Conservation (phyloP, 768 basidiomycete genomes). For the Rubroboletus pulcherrimus region DNA sequence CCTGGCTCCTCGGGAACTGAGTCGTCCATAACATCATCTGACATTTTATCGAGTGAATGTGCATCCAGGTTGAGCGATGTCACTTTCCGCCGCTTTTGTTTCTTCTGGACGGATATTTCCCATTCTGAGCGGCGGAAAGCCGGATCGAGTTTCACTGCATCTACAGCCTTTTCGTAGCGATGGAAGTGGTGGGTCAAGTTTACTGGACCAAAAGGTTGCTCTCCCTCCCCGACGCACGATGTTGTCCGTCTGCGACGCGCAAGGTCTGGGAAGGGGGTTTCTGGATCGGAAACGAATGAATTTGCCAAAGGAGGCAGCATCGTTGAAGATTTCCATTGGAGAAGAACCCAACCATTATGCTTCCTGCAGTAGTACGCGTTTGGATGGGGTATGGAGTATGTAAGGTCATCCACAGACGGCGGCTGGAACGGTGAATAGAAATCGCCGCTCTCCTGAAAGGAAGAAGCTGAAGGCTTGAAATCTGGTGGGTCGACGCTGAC, state of each 20-base stretch:
- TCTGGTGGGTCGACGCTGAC: slow-evolving; percentile 44
- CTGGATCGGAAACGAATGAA: slow-evolving; percentile 43
- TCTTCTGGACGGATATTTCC: slow-evolving; percentile 48
- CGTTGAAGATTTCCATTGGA: slow-evolving; percentile 63
- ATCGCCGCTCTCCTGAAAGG: slow-evolving; percentile 19
- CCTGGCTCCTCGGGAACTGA: slow-evolving; percentile 38
- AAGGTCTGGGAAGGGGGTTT: slow-evolving; percentile 53
- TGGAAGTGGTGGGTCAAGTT: slow-evolving; percentile 85
- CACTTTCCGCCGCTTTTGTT: slow-evolving; percentile 53
- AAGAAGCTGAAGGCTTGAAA: slow-evolving; percentile 21
- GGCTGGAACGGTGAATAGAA: slow-evolving; percentile 19
- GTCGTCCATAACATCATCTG: slow-evolving; percentile 33
- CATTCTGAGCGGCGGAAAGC: slow-evolving; percentile 58
- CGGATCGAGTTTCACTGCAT: slow-evolving; percentile 62
- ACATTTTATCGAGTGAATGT: slow-evolving; percentile 18
- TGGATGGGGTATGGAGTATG: slow-evolving; percentile 73
- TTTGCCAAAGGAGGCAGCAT: slow-evolving; percentile 57
- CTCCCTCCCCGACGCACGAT: slow-evolving; percentile 53
- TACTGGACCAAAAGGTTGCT: slow-evolving; percentile 40
- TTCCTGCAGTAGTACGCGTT: slow-evolving; percentile 80
- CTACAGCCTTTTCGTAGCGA: slow-evolving; percentile 64
- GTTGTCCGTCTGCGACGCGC: slow-evolving; percentile 42
- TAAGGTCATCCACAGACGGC: slow-evolving; percentile 61
- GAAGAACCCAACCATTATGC: slow-evolving; percentile 80
- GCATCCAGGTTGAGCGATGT: slow-evolving; percentile 36